Percentiles rank a stretch among this genome's conserved stretches.
Evolutionary conservation across 2,329 filamentous ascomycete species (phyloP).

Genomic region (Colletotrichum paranaense): DNA sequence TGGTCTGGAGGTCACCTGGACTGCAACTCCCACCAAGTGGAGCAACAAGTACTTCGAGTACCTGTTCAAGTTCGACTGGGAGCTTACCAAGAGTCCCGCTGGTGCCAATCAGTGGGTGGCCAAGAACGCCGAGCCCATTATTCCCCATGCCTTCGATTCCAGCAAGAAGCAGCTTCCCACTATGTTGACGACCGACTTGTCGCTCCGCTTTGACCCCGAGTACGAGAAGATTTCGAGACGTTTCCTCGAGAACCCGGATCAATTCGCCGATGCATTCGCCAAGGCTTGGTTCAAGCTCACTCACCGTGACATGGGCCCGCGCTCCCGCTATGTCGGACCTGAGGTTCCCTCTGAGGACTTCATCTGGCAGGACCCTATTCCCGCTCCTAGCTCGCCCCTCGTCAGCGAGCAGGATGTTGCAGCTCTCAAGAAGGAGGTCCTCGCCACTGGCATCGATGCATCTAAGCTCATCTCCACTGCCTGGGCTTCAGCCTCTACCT

Average conservation of each 20-base stretch:
- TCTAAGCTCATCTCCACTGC: conserved; percentile 73
- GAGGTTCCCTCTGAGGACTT: conserved; percentile 77
- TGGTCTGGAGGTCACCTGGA: conserved; percentile 85
- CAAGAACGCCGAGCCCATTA: conserved; percentile 73
- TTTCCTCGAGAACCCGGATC: conserved; percentile 75
- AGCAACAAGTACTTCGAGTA: conserved; percentile 80
- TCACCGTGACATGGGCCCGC: conserved; percentile 83
- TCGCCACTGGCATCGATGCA: conserved; percentile 68
- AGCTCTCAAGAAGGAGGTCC: conserved; percentile 74
- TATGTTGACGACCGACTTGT: conserved; percentile 82
- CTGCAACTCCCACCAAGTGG: conserved; percentile 80
- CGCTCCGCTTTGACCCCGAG: conserved; percentile 75
- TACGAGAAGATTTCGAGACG: conserved; percentile 82
- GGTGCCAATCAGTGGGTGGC: conserved; percentile 85
- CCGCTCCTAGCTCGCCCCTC: conserved; percentile 64
- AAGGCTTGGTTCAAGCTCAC: conserved; percentile 87
- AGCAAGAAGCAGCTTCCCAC: conserved; percentile 78
- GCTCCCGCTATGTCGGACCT: conserved; percentile 77
- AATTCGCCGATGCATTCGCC: conserved; percentile 76
- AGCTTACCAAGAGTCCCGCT: conserved; percentile 78
- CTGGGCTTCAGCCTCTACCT: conserved; percentile 79
- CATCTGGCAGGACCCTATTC: conserved; percentile 82
- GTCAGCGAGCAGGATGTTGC: conserved; percentile 71
- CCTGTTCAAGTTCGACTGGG: conserved; percentile 83
- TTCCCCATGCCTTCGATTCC: conserved; percentile 77